These are phyloP conservation scores for Pseudonitzschia delicatissima DNA, from an alignment of 108 stramenopile species.

Conservation along the genomic window DNA sequence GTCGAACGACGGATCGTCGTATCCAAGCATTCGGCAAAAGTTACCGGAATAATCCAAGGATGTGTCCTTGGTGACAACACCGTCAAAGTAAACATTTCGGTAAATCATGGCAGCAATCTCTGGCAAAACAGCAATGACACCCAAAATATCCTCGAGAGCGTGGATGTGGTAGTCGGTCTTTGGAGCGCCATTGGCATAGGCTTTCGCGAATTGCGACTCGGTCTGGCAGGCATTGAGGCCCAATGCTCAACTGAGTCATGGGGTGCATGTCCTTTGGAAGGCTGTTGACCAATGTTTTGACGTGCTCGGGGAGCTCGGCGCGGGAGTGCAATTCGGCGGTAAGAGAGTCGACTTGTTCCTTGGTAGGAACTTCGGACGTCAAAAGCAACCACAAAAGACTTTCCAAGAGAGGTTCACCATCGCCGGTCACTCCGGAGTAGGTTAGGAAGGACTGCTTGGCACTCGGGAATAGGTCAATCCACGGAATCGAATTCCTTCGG, in stretches of 20 bases:
- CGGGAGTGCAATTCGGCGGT: conserved; percentile 92
- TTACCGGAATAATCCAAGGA: conserved; percentile 97
- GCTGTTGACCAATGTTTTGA: conserved; percentile 86
- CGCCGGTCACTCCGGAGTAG: conserved; percentile 85
- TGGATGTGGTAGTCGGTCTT: conserved; percentile 94
- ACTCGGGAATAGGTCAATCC: conserved; percentile 98
- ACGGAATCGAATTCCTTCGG: conserved; percentile 99
- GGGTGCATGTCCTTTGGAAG: conserved; percentile 99
- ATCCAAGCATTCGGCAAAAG: conserved; percentile 98
- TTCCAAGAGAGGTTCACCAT: conserved; percentile 96
- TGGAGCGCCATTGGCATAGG: conserved; percentile 87
- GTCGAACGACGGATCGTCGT: conserved; percentile 90
- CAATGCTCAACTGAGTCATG: conserved; percentile 97
- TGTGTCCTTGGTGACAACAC: conserved; percentile 85
- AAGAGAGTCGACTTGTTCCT: conserved; percentile 93
- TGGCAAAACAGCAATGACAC: conserved; percentile 93
- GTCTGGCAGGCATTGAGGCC: conserved; percentile 92
- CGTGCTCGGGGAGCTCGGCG: conserved; percentile 87
- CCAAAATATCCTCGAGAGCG: conserved; percentile 93
- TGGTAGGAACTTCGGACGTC: conserved; percentile 96
- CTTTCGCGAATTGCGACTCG: conserved; percentile 92
- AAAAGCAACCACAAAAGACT: conserved; percentile 95
- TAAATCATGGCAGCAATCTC: conserved; percentile 98
- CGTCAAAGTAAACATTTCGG: conserved; percentile 95
- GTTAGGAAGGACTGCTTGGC: conserved; percentile 95